These are phyloP conservation scores for Dentiscutata heterogama DNA, from an alignment of 371 early-diverging fungal species.

Conservation along the genomic window DNA sequence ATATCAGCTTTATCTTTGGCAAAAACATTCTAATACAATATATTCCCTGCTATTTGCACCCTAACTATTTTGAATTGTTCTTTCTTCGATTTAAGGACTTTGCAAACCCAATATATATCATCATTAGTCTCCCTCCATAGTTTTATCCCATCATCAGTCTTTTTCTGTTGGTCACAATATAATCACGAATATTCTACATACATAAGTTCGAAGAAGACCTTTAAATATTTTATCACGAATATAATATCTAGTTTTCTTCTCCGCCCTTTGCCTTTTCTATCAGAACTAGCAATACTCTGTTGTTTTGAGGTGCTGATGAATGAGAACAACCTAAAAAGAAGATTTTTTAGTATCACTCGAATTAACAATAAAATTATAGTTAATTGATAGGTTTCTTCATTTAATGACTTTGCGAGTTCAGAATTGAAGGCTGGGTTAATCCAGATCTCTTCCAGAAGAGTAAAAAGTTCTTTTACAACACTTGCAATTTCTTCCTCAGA, in stretches of 20 bases:
- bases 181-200: conserved; percentile 16
- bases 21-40: conserved; percentile 35
- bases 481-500: conserved; percentile 23
- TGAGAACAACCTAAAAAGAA: conserved; percentile 2
- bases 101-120: conserved; percentile 28
- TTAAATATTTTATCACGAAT: neutral
- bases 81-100: conserved; percentile 33
- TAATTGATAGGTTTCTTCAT: conserved; percentile 38
- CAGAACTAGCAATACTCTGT: conserved; percentile 40
- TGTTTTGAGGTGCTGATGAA: conserved; percentile 32
- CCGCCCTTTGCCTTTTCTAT: conserved; percentile 34
- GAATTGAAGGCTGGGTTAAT: conserved; percentile 33
- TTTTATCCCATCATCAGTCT: conserved; percentile 33
- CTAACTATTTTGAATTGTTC: conserved; percentile 29
- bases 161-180: conserved; percentile 27
- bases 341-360: conserved; percentile 38
- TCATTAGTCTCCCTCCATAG: conserved; percentile 42
- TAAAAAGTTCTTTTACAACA: conserved; percentile 33
- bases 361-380: conserved; percentile 24
- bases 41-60: conserved; percentile 32
- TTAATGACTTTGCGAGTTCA: conserved; percentile 36
- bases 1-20: conserved; percentile 23
- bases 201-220: conserved; percentile 11
- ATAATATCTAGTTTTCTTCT: conserved; percentile 22
- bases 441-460: conserved; percentile 37